Evolutionary conservation across 2,329 filamentous ascomycete species (phyloP).

Genomic region (Diaporthe ilicicola): DNA sequence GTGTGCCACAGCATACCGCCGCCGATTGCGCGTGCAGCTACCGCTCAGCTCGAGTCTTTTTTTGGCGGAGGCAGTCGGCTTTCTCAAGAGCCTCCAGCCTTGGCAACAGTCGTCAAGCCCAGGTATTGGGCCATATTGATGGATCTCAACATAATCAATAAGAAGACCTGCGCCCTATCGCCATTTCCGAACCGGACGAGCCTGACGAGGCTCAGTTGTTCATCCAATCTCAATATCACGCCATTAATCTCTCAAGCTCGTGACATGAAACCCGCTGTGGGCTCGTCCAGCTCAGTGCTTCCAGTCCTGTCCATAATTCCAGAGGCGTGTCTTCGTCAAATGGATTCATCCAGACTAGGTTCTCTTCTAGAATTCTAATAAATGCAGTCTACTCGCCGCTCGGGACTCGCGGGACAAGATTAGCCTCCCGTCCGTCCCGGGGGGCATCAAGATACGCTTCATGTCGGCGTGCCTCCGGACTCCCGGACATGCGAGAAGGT

Average conservation of each 20-base stretch:
- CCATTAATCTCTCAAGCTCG: slow-evolving; percentile 17
- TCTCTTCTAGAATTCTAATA: neutral
- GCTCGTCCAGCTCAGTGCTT: slow-evolving; percentile 1
- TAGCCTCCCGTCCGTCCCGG: neutral
- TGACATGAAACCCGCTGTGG: slow-evolving; percentile 9
- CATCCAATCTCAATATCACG: slow-evolving; percentile 5
- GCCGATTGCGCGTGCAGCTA: neutral
- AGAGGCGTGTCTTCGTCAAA: neutral
- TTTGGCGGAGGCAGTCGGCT: too few relatives aligned
- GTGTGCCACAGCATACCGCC: neutral
- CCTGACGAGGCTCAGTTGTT: slow-evolving; percentile 9
- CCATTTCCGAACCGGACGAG: slow-evolving; percentile 3
- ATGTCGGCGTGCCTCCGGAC: neutral
- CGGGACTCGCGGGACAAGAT: neutral
- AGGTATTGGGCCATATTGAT: neutral
- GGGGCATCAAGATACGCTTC: neutral
- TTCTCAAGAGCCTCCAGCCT: neutral
- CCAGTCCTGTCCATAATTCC: neutral
- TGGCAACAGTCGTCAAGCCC: neutral
- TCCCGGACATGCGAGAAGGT: neutral
- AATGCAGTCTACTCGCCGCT: neutral
- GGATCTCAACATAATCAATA: neutral
- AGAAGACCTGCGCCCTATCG: neutral
- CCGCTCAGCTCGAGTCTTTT: neutral
- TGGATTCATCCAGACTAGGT: too few relatives aligned